A percentile compares a stretch with the other conserved stretches of the same genome.
phyloP scores from a whole-genome alignment of 345 rosid species.

The Brassica rapa region DNA sequence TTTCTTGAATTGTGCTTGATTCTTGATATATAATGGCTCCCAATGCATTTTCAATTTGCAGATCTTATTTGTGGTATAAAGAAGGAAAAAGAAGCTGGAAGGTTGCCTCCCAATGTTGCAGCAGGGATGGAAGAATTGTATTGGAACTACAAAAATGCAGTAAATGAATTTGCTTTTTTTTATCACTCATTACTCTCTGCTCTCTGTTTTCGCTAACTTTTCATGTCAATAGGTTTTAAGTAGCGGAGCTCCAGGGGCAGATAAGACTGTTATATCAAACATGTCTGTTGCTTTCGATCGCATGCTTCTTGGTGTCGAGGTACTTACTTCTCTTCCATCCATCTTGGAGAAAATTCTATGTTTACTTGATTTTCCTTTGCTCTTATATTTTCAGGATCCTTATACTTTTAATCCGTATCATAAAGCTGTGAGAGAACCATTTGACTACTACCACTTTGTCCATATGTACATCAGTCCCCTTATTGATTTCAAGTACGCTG shows the following conservation, averaged over 20 bases:
- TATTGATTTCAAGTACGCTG: constrained; percentile 84
- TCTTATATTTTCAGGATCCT: constrained; percentile 65
- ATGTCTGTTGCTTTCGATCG: constrained; percentile 82
- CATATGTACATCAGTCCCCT: constrained; percentile 89
- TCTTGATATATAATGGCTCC: not conserved
- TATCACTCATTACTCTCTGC: constrained; percentile 18
- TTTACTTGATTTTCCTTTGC: constrained; percentile 12
- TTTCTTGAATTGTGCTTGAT: constrained; percentile 24
- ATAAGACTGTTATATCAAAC: constrained; percentile 69
- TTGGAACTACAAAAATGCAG: constrained; percentile 89
- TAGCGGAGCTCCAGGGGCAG: constrained; percentile 64
- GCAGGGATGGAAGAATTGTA: constrained; percentile 82
- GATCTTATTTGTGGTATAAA: constrained; percentile 76
- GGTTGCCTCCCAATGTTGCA: constrained; percentile 72
- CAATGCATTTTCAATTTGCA: constrained; percentile 38
- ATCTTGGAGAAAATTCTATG: not conserved
- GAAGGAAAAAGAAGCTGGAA: constrained; percentile 73
- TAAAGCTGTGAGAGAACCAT: constrained; percentile 85
- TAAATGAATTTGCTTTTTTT: constrained; percentile 48
- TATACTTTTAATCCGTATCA: constrained; percentile 77
- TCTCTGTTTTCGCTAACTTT: constrained; percentile 6
- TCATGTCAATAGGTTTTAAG: constrained; percentile 56
- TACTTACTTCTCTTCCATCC: constrained; percentile 30
- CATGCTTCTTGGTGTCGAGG: constrained; percentile 82
- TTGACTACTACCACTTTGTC: constrained; percentile 92